Percentiles rank a stretch among this genome's conserved stretches.
Evolutionary conservation across 768 basidiomycete species (phyloP).

Genomic region (Roridomyces roridus): DNA sequence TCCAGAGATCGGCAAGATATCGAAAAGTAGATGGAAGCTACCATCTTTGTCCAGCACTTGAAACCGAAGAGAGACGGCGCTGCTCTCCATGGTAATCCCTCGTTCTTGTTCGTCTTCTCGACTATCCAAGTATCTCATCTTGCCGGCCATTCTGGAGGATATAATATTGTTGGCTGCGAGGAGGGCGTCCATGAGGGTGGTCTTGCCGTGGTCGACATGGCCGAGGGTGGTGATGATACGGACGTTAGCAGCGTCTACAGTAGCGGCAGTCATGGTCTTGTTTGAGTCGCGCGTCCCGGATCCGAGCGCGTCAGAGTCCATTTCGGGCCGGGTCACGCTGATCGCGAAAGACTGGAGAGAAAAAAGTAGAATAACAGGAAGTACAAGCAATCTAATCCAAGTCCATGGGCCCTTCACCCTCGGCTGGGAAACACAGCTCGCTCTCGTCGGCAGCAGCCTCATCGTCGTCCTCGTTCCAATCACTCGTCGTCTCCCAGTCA

Average conservation of each 20-base stretch:
- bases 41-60: constrained; percentile 72
- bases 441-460: constrained; percentile 78
- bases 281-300: constrained; percentile 4
- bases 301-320: not conserved
- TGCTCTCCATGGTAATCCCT: constrained; percentile 99
- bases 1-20: constrained; percentile 10
- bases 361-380: not conserved
- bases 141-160: constrained; percentile 92
- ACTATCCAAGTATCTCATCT: constrained; percentile 93
- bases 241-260: constrained; percentile 13
- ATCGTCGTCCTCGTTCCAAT: constrained; percentile 90
- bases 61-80: constrained; percentile 90
- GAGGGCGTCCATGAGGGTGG: constrained; percentile 92
- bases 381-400: constrained; percentile 32
- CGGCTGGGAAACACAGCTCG: constrained; percentile 67
- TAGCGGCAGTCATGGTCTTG: not conserved
- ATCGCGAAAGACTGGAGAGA: not conserved
- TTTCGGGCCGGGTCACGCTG: not conserved
- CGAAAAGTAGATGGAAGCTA: constrained; percentile 45
- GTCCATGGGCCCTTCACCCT: constrained; percentile 52
- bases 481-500: constrained; percentile 88
- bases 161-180: constrained; percentile 99
- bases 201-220: constrained; percentile 96
- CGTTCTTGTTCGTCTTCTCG: constrained; percentile 97
- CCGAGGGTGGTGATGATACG: constrained; percentile 82